Conservation (phyloP, 1,139 yeast genomes). For the Taphrina pruni region DNA sequence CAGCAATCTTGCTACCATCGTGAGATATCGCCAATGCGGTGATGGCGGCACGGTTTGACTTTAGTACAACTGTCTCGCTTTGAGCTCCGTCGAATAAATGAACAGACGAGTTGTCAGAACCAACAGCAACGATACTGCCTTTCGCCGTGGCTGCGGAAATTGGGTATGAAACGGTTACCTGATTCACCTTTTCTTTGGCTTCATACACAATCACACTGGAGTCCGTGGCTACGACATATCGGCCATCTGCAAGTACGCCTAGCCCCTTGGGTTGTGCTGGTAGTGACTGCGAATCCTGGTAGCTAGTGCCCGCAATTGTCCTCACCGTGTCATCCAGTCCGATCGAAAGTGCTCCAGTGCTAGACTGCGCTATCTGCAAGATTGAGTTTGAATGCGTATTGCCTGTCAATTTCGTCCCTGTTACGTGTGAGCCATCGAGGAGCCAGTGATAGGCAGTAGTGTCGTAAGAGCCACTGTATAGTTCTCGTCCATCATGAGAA, state of each 20-base stretch:
- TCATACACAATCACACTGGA: conserved; percentile 55
- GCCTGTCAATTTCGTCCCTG: conserved; percentile 51
- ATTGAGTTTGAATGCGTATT: conserved; percentile 65
- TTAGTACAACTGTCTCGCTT: conserved; percentile 21
- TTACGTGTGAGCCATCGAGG: conserved; percentile 52
- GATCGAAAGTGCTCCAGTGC: conserved; percentile 57
- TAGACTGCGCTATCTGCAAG: conserved; percentile 54
- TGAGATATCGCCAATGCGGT: conserved; percentile 73
- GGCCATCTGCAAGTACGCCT: conserved; percentile 53
- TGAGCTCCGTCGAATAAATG: conserved; percentile 34
- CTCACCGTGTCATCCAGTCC: conserved; percentile 89
- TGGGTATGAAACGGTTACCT: conserved; percentile 43
- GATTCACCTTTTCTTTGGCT: conserved; percentile 46
- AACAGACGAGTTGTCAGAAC: conserved; percentile 37
- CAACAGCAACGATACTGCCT: conserved; percentile 40
- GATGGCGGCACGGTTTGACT: conserved; percentile 58
- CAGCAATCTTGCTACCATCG: conserved; percentile 70
- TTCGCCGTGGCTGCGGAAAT: conserved; percentile 53
- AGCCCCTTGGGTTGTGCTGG: conserved; percentile 60
- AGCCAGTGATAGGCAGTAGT: conserved; percentile 74
- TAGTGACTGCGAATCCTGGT: conserved; percentile 48
- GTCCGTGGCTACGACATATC: conserved; percentile 60
- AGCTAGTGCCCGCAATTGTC: conserved; percentile 7
- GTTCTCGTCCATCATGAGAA: conserved; percentile 48
- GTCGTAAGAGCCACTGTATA: conserved; percentile 81